Conservation (phyloP, 2,329 filamentous ascomycete species). For the Fusarium veterinarium region DNA sequence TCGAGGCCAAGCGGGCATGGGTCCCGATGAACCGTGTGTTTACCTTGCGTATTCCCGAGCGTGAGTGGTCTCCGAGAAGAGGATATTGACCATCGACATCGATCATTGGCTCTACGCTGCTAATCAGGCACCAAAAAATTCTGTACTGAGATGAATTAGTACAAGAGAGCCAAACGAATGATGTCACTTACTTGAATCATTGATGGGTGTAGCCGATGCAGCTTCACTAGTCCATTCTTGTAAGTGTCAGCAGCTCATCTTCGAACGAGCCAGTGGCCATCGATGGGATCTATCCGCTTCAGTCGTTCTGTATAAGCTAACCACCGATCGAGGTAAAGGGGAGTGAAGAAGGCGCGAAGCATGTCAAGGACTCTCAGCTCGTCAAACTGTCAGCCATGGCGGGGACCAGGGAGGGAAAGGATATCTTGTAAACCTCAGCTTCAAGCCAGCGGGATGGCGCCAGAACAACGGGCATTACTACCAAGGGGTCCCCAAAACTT, state of each 20-base stretch:
- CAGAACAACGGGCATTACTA: not conserved
- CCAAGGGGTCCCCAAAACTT: not conserved
- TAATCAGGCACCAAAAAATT: not conserved
- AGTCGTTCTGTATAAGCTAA: too few relatives aligned
- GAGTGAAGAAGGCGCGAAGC: not conserved
- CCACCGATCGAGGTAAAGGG: not conserved
- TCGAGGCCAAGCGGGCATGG: not conserved
- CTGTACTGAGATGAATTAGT: accelerated
- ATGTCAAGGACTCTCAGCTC: not conserved
- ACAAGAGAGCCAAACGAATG: not conserved
- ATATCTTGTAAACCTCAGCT: not conserved
- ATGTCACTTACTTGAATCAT: not conserved
- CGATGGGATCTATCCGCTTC: not conserved
- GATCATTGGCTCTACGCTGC: not conserved
- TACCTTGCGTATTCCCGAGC: not conserved
- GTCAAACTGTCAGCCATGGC: not conserved
- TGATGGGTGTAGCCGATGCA: not conserved
- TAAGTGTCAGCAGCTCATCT: not conserved
- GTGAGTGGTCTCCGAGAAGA: not conserved
- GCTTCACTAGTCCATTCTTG: not conserved
- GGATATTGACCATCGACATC: not conserved
- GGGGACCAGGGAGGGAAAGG: not conserved
- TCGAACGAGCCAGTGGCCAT: not conserved
- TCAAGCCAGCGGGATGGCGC: not conserved
- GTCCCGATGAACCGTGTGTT: not conserved